Conservation (phyloP, 768 basidiomycete genomes). For the Neoboletus brunneissimus region DNA sequence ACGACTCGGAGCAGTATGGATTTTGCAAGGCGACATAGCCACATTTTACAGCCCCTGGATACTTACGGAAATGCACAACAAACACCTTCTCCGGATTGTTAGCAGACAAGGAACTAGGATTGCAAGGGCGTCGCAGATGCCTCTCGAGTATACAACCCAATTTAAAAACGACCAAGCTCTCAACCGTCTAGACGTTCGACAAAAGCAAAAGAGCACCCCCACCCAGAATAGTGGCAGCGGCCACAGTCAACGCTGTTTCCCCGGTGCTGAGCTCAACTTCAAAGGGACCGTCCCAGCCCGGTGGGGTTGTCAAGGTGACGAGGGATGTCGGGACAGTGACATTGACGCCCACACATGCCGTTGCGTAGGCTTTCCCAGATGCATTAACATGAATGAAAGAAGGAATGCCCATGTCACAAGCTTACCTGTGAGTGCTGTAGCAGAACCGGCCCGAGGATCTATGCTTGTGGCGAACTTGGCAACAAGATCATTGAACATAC, state of each 20-base stretch:
- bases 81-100: background rate
- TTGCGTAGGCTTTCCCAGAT: conserved; percentile 47
- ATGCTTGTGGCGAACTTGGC: conserved; percentile 43
- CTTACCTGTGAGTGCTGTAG: conserved; percentile 54
- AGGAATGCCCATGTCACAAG: background rate
- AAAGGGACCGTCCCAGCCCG: conserved; percentile 60
- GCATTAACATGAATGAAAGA: conserved; percentile 6
- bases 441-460: conserved; percentile 59
- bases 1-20: background rate
- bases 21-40: conserved; percentile 15
- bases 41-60: background rate
- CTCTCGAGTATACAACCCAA: background rate
- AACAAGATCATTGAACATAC: conserved; percentile 60
- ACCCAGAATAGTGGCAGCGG: conserved; percentile 46
- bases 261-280: conserved; percentile 43
- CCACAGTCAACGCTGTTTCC: conserved; percentile 45
- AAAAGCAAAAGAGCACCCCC: conserved; percentile 48
- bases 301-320: conserved; percentile 44
- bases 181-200: conserved; percentile 44
- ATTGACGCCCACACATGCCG: conserved; percentile 43
- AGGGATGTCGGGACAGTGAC: conserved; percentile 38
- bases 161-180: background rate
- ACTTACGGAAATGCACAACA: background rate
- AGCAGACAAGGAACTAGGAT: background rate
- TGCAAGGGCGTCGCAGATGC: background rate